These are phyloP conservation scores for Zea luxurians DNA, from an alignment of 176 grass and related monocot species.

Conservation along the genomic window DNA sequence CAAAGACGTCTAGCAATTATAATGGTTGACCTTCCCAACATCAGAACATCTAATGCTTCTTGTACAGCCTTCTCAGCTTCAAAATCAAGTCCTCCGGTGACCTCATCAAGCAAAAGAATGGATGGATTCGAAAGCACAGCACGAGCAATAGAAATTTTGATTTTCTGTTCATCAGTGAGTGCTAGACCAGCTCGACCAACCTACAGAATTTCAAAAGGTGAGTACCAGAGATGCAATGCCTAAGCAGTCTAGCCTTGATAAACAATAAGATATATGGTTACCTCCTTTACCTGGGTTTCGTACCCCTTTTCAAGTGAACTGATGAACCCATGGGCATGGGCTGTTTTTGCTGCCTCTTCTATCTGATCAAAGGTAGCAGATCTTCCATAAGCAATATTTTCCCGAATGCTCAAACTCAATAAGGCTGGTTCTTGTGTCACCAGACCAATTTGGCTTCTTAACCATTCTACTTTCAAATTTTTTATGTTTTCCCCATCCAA, in stretches of 20 bases:
- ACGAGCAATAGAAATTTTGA: slow-evolving; percentile 97
- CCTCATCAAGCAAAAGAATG: slow-evolving; percentile 95
- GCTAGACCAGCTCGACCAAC: slow-evolving; percentile 84
- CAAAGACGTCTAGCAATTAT: slow-evolving; percentile 98
- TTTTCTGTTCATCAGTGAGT: slow-evolving; percentile 96
- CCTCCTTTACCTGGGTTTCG: slow-evolving; percentile 74
- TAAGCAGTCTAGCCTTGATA: slow-evolving; percentile 26
- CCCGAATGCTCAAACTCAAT: slow-evolving; percentile 89
- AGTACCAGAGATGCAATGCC: slow-evolving; percentile 15
- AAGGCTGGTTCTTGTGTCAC: slow-evolving; percentile 98
- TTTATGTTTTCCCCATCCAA: slow-evolving; percentile 99
- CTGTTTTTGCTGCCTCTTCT: slow-evolving; percentile 98
- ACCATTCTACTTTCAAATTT: slow-evolving; percentile 93
- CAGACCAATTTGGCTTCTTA: slow-evolving; percentile 99
- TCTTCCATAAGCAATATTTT: slow-evolving; percentile 98
- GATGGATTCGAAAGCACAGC: slow-evolving; percentile 95
- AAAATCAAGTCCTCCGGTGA: slow-evolving; percentile 98
- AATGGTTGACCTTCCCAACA: slow-evolving; percentile 98
- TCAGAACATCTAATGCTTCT: slow-evolving; percentile 96
- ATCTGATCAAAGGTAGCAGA: slow-evolving; percentile 89
- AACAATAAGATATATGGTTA: slow-evolving; percentile 3
- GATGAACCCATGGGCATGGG: slow-evolving; percentile 94
- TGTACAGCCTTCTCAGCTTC: slow-evolving; percentile 98
- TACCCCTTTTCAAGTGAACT: slow-evolving; percentile 97
- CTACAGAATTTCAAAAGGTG: slow-evolving; percentile 53